Percentiles rank a stretch among this genome's conserved stretches.
Conservation (phyloP, 2,329 filamentous ascomycete species). For the Dendrostoma leiphaemia region DNA sequence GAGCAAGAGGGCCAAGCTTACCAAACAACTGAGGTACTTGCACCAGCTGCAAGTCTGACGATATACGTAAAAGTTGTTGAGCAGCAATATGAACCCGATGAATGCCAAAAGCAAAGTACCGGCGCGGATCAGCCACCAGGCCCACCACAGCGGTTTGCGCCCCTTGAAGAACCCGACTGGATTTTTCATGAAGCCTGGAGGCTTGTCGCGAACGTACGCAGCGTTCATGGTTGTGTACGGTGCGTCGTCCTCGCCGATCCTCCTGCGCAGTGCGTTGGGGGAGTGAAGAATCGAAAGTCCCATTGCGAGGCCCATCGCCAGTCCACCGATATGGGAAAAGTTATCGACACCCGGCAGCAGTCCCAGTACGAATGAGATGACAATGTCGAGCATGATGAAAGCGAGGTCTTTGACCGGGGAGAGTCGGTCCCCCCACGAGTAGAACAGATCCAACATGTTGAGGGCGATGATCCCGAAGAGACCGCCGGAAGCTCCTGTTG, state of each 20-base stretch:
- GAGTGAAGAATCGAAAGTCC: constrained; percentile 88
- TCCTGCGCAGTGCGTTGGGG: constrained; percentile 73
- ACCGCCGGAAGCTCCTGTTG: constrained; percentile 84
- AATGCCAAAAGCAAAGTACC: constrained; percentile 77
- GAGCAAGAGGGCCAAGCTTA: constrained; percentile 49
- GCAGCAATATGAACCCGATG: constrained; percentile 78
- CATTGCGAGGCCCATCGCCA: constrained; percentile 84
- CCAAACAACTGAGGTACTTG: constrained; percentile 90
- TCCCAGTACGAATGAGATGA: constrained; percentile 88
- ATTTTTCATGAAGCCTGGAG: constrained; percentile 56
- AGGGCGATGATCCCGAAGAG: constrained; percentile 92
- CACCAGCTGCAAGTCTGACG: constrained; percentile 82
- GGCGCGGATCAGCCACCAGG: constrained; percentile 86
- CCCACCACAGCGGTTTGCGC: constrained; percentile 93
- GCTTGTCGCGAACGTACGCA: constrained; percentile 42
- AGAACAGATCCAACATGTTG: constrained; percentile 83
- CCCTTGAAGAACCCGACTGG: constrained; percentile 84
- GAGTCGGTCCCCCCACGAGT: constrained; percentile 81
- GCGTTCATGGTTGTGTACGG: constrained; percentile 69
- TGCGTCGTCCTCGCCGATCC: constrained; percentile 64
- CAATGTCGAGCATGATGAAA: constrained; percentile 81
- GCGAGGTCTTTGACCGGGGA: constrained; percentile 80
- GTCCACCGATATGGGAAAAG: constrained; percentile 95
- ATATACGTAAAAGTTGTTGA: constrained; percentile 89
- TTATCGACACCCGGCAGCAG: constrained; percentile 93